Percentiles rank a stretch among this genome's conserved stretches.
Evolutionary conservation across 805 yeast genomes (phyloP).

Genomic region (Ogataea corticis): DNA sequence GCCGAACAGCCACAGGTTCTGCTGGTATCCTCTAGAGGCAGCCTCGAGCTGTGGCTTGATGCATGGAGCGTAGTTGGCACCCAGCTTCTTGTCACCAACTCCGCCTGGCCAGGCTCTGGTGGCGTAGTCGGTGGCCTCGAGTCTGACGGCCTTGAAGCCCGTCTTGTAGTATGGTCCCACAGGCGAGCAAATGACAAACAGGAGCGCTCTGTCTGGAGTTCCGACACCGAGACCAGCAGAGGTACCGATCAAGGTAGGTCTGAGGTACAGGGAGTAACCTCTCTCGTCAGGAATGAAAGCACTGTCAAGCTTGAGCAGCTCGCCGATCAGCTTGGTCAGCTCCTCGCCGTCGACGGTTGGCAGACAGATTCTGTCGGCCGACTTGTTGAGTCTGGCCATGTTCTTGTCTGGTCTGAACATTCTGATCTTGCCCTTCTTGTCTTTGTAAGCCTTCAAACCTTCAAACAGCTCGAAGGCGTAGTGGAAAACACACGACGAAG

Average conservation of each 20-base stretch:
- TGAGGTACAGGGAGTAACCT: slow-evolving; percentile 88
- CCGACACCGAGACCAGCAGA: slow-evolving; percentile 85
- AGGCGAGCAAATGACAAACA: slow-evolving; percentile 89
- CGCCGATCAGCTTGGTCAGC: slow-evolving; percentile 71
- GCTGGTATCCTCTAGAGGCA: slow-evolving; percentile 88
- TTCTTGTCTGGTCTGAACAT: slow-evolving; percentile 90
- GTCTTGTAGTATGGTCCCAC: slow-evolving; percentile 96
- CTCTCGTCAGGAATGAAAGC: slow-evolving; percentile 78
- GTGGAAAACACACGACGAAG: slow-evolving; percentile 89
- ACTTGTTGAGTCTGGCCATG: slow-evolving; percentile 86
- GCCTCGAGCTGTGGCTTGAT: slow-evolving; percentile 89
- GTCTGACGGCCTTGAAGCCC: slow-evolving; percentile 91
- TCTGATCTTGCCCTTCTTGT: slow-evolving; percentile 63
- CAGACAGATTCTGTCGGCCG: slow-evolving; percentile 85
- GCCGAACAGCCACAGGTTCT: slow-evolving; percentile 95
- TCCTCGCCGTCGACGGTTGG: slow-evolving; percentile 84
- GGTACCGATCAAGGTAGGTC: slow-evolving; percentile 96
- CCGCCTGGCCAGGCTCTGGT: slow-evolving; percentile 99
- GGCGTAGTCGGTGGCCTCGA: slow-evolving; percentile 94
- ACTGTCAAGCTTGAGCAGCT: slow-evolving; percentile 72
- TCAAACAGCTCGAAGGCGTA: slow-evolving; percentile 94
- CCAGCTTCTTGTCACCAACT: slow-evolving; percentile 92
- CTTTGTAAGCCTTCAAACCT: slow-evolving; percentile 90
- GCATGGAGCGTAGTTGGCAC: slow-evolving; percentile 98
- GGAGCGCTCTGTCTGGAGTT: slow-evolving; percentile 75